These are phyloP conservation scores for Apiospora koreana DNA, from an alignment of 2,329 filamentous ascomycete genomes.

Conservation along the genomic window DNA sequence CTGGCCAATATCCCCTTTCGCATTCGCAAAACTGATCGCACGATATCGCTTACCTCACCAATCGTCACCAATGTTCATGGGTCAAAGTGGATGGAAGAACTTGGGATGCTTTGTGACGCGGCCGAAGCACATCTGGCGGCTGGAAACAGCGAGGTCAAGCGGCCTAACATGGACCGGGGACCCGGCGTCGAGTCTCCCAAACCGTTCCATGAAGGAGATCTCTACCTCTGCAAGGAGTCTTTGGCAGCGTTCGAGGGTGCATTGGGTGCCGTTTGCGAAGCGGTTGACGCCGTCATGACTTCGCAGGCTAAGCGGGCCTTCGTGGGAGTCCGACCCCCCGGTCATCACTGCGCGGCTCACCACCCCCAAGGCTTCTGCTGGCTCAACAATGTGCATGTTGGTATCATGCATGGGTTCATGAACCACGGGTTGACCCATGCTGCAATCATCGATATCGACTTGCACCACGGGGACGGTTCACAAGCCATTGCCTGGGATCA, in stretches of 20 bases:
- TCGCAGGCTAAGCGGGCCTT: slow-evolving; percentile 75
- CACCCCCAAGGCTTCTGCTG: slow-evolving; percentile 96
- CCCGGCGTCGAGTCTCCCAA: slow-evolving; percentile 45
- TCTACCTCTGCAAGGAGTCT: slow-evolving; percentile 88
- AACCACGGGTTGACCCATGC: slow-evolving; percentile 88
- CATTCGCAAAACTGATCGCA: slow-evolving; percentile 78
- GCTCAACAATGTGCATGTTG: slow-evolving; percentile 97
- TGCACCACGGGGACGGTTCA: slow-evolving; percentile 94
- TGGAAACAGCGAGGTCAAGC: slow-evolving; percentile 70
- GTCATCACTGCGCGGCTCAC: slow-evolving; percentile 90
- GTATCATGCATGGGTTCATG: slow-evolving; percentile 86
- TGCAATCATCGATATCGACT: slow-evolving; percentile 88
- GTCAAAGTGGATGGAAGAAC: slow-evolving; percentile 87
- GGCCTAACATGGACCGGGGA: slow-evolving; percentile 62
- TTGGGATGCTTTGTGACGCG: slow-evolving; percentile 79
- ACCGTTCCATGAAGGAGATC: slow-evolving; percentile 81
- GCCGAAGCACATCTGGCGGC: slow-evolving; percentile 79
- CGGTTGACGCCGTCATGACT: slow-evolving; percentile 80
- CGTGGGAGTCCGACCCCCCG: slow-evolving; percentile 88
- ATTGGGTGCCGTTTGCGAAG: slow-evolving; percentile 89
- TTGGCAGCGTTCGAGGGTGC: slow-evolving; percentile 86
- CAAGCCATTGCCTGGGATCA: slow-evolving; percentile 92
- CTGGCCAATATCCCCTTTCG: slow-evolving; percentile 72
- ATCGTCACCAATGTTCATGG: slow-evolving; percentile 92
- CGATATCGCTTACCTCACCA: slow-evolving; percentile 69